A percentile compares a stretch with the other conserved stretches of the same genome.
phyloP scores from a whole-genome alignment of 352 stramenopile genomes.

The Phytophthora palmivora region DNA sequence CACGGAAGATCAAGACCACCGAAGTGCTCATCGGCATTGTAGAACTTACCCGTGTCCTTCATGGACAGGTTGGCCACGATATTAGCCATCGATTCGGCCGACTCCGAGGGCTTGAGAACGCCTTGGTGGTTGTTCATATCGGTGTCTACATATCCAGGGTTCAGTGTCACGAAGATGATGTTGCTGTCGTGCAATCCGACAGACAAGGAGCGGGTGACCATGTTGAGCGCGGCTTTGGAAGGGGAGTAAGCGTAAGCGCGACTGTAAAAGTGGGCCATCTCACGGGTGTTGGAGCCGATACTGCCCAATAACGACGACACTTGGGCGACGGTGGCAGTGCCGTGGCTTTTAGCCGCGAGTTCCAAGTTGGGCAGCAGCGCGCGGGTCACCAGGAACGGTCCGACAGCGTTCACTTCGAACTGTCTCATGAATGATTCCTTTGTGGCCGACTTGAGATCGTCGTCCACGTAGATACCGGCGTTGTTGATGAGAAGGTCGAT shows the following conservation, averaged over 20 bases:
- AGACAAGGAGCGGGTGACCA: conserved; percentile 50
- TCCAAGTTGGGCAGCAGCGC: conserved; percentile 53
- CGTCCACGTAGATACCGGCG: conserved; percentile 41
- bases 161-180: conserved; percentile 40
- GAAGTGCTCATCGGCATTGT: conserved; percentile 27
- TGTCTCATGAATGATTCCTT: conserved; percentile 55
- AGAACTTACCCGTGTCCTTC: conserved; percentile 42
- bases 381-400: conserved; percentile 58
- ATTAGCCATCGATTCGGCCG: conserved; percentile 32
- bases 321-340: conserved; percentile 47
- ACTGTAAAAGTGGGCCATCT: conserved; percentile 18
- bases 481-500: conserved; percentile 75
- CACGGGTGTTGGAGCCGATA: conserved; percentile 43
- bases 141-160: conserved; percentile 49
- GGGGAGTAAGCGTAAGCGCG: conserved; percentile 62
- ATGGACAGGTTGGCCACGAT: conserved; percentile 28
- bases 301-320: conserved; percentile 60
- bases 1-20: conserved; percentile 34
- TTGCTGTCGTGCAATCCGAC: conserved; percentile 44
- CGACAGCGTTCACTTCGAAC: conserved; percentile 67
- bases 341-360: conserved; percentile 35
- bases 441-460: conserved; percentile 35
- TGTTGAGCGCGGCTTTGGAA: conserved; percentile 75
- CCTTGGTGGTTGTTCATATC: conserved; percentile 41
- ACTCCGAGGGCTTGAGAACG: conserved; percentile 29